phyloP scores from a whole-genome alignment of 202 grass and related monocot species.

The Carex arenaria region DNA sequence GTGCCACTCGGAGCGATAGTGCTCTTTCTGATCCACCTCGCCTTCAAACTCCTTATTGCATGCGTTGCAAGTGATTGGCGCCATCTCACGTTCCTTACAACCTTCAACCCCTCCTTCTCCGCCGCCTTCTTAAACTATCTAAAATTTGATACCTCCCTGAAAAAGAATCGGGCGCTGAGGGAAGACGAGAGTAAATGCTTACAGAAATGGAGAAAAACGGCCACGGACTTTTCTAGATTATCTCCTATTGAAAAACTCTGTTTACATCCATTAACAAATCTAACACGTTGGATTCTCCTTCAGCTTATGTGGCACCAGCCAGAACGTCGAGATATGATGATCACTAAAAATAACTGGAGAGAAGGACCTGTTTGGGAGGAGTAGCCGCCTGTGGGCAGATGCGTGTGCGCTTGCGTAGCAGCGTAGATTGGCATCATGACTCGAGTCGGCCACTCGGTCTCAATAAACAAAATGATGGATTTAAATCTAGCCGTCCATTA shows the following conservation, averaged over 20 bases:
- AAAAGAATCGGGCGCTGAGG: neutral
- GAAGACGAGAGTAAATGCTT: neutral
- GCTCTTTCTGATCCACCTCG: slow-evolving; percentile 65
- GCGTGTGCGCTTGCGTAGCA: neutral
- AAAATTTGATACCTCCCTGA: neutral
- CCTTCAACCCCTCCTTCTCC: neutral
- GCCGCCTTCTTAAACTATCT: neutral
- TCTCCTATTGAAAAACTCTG: neutral
- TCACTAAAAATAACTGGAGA: neutral
- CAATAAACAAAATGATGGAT: neutral
- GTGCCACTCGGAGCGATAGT: slow-evolving; percentile 96
- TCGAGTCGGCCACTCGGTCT: neutral
- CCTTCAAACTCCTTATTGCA: slow-evolving; percentile 77
- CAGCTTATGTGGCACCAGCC: neutral
- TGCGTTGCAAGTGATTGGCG: slow-evolving; percentile 81
- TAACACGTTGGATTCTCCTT: neutral
- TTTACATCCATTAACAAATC: neutral
- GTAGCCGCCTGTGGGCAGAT: no score
- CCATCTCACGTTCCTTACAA: slow-evolving; percentile 34
- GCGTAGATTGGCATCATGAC: neutral
- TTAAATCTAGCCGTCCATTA: neutral
- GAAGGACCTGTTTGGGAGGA: no score
- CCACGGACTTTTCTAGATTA: neutral
- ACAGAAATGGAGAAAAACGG: neutral
- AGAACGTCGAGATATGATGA: neutral